Percentiles rank a stretch among this genome's conserved stretches.
phyloP scores from a whole-genome alignment of 257 asterid species.

The Leptodermis oblonga region DNA sequence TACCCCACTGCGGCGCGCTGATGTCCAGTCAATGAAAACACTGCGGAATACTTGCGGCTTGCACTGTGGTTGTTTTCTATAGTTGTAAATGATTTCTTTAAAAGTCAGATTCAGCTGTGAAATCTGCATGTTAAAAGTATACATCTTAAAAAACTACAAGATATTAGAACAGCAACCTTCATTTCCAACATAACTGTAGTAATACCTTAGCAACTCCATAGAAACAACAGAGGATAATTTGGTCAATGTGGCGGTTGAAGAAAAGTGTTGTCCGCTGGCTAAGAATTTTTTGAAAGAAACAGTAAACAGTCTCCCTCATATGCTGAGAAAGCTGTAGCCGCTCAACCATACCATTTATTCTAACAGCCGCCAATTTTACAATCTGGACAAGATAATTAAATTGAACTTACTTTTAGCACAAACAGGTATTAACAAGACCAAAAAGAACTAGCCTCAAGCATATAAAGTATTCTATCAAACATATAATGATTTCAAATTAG shows the following conservation, averaged over 20 bases:
- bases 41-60: slow-evolving; percentile 45
- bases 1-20: slow-evolving; percentile 44
- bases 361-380: slow-evolving; percentile 92
- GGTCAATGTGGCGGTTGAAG: slow-evolving; percentile 91
- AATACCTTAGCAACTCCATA: slow-evolving; percentile 96
- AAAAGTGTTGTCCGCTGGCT: slow-evolving; percentile 66
- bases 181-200: background rate
- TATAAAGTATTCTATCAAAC: slow-evolving; percentile 12
- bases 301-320: slow-evolving; percentile 72
- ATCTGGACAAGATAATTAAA: slow-evolving; percentile 35
- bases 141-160: slow-evolving; percentile 13
- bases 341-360: slow-evolving; percentile 96
- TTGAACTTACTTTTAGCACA: slow-evolving; percentile 1
- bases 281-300: slow-evolving; percentile 88
- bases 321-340: slow-evolving; percentile 87
- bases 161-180: slow-evolving; percentile 8
- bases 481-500: background rate
- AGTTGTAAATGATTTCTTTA: slow-evolving; percentile 42
- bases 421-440: background rate
- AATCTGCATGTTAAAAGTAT: slow-evolving; percentile 51
- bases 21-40: slow-evolving; percentile 42
- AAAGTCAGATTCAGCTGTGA: slow-evolving; percentile 45
- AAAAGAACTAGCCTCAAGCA: background rate
- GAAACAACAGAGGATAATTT: slow-evolving; percentile 91
- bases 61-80: slow-evolving; percentile 46